Evolutionary conservation across 2,329 filamentous ascomycete species (phyloP), one percentile per base, ranked within the genome.

Genomic region (Ceratocystis albifundus): DNA sequence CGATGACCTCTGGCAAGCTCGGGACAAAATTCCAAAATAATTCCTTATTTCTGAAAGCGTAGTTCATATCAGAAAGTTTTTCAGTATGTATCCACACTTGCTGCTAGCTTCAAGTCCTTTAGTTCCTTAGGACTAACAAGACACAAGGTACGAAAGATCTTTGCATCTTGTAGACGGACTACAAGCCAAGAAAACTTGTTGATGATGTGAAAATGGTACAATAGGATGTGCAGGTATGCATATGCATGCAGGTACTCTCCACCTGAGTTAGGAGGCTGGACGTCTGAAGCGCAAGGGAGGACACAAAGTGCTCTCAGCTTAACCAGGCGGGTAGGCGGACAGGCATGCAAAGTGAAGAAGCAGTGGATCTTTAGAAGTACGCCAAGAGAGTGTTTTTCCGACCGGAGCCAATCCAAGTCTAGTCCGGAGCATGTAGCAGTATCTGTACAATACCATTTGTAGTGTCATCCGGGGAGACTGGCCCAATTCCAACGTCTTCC

Each of bases 231-330:
- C 48, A 53, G 22, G 48, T 59, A 62, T 62, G 59, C 41, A 62
- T 45, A 62, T 62, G 41, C 59, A 62, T 62, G 59, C 41, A 44
- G 32, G 59, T 62, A 62, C 59, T 28, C 15, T 17, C 32, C 17
- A 30, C 17, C 12, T 59, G 7, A 36, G 28, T 36, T 59, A 10
- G 55, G 28, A 20, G 55, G 55, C 32, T 59, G 55, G 55, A 28
- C 55, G 10, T 20, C 15, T 5, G 3, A 20, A 28, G 32, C 25
- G 15, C 25, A 59, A 59, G 36, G 28, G 55, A 59, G 28, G 30
- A 20, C 12, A 59, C 46, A 57, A 57, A 28, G 53, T 57, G 20
- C 53, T 6, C 53, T 57, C 30, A 4, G 12, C 22, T 57, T 53
- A 25, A 22, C 10, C 15, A 53, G 25, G 25, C 22, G 46, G n/a